These are phyloP conservation scores for Apiotrichum brassicae DNA, from an alignment of 1,284 basidiomycete genomes.

Conservation along the genomic window DNA sequence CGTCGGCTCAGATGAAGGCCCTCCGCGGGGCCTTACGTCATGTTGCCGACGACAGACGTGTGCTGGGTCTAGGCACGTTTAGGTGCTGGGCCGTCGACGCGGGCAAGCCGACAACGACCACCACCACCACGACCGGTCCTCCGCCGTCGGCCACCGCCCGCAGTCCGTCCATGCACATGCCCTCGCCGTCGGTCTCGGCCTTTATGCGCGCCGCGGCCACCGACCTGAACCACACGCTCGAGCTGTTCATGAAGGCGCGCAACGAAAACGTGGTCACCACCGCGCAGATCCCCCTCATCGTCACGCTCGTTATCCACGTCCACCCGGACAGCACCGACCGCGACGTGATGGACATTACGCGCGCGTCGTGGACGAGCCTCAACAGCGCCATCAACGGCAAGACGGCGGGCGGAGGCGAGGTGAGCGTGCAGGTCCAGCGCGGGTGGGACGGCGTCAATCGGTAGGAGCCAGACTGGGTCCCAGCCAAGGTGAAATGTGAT, in stretches of 20 bases:
- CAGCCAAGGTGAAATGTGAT: no score
- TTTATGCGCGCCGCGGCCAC: background rate
- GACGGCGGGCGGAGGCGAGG: conserved; percentile 28
- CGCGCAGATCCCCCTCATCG: conserved; percentile 52
- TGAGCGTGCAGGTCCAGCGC: conserved; percentile 33
- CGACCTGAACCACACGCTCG: background rate
- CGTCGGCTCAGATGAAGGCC: conserved; percentile 64
- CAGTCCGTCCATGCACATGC: conserved; percentile 55
- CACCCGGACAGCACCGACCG: conserved; percentile 60
- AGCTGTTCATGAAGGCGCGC: background rate
- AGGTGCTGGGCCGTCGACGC: conserved; percentile 38
- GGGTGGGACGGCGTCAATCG: conserved; percentile 31
- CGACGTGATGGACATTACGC: conserved; percentile 57
- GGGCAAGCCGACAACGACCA: conserved; percentile 13
- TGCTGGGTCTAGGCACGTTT: conserved; percentile 34
- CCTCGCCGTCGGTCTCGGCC: conserved; percentile 25
- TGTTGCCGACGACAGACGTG: conserved; percentile 49
- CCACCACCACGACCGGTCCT: conserved; percentile 2
- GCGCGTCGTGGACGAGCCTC: conserved; percentile 33
- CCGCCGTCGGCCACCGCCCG: conserved; percentile 59
- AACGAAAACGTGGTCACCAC: background rate
- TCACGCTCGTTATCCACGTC: conserved; percentile 74
- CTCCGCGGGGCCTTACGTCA: conserved; percentile 74
- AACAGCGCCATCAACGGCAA: conserved; percentile 14
- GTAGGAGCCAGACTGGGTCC: no score